Evolutionary conservation across 1,139 yeast species (phyloP), one percentile per base, ranked within the genome.

Genomic region (Hansenula anomala): DNA sequence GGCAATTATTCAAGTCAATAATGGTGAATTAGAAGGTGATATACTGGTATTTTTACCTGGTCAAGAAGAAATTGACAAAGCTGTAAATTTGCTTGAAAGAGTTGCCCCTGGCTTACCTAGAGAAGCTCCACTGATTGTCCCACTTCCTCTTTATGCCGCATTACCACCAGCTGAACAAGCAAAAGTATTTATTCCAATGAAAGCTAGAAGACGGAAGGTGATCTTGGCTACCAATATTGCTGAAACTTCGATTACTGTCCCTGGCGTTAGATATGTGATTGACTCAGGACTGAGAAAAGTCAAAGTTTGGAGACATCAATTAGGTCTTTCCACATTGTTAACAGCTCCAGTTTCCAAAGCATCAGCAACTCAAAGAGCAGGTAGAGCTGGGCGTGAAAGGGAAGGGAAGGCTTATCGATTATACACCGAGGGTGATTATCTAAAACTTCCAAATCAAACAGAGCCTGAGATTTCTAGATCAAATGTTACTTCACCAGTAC

Each of bases 311-410:
- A 78, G 92, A 52, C 96, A 92, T 54, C 89, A 83, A 51, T 66
- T 90, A 31, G 97, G 97, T 0, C 71, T 92, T 33, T 94, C 96
- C 12, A 86, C 97, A 0, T 73, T 92, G 55, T 67, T 90, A 36
- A 89, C 97, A 0, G 88, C 94, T 0, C 92, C 98, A 2, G 82
- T 94, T 16, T 89, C 97, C 0, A 89, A 86, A 55, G 95, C 97
- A 0, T 85, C 96, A 30, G 98, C 98, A 0, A 77, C 84, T 33
- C 99, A 92, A 66, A 73, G 99, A 63, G 82, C 94, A 42, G 99
- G 99, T 60, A 86, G 99, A 72, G 98, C 98, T 22, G 99, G 99
- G 49, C 87, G 99, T 77, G 97, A 92, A 65, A 73, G 78, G 8
- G 78, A 85, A 31, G 99, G 99, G 37, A 92, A 90, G 59, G 89